Base-by-base conservation (phyloP, 2,329 filamentous ascomycete genomes). In the Beauveria asiatica region DNA sequence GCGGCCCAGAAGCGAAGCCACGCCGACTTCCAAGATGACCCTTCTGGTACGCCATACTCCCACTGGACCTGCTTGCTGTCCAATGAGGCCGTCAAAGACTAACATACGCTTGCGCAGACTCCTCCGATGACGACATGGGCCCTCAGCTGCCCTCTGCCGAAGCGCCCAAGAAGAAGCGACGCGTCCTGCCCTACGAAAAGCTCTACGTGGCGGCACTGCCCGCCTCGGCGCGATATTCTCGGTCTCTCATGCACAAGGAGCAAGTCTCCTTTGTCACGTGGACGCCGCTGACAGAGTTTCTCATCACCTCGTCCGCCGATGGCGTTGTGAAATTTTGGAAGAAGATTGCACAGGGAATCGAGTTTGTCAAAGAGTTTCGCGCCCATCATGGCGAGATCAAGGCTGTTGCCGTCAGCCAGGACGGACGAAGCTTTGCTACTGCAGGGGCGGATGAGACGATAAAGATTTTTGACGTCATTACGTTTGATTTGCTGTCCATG, bases 251-350 rank as follows among this genome's bases (percentile, higher is more conserved):
- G 95, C 94, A 99, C 81, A 92, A 93, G 76, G 94, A 99, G 66
- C 92, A 96, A 75, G 76, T 99, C 54, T 84, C 88, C 61, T 97
- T 92, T 69, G 84, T 90, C 64, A 95, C 87, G 13, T 86, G 96
- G 72, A 96, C 95, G 1, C 92, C 92, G 1, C 78, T 88, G 62
- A 97, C 93, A 62, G 94, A 97, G 67, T 99, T 99, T 70, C 80
- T 99, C 42, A 94, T 99, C 64, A 99, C 94, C 1, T 90, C 89
- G 63, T 97, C 94, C 0, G 77, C 90, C 48, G 94, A 99, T 70
- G 95, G 95, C n/a, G 88, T 93, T 0, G 93, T 97, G 67, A 99
- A 99, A 74, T 99, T 99, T 73, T 99, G 94, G 94, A 99, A 99
- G 78, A 99, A 99, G 77, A 83, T 89, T 64, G 87, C 85, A 1